Conservation (phyloP, 2,329 filamentous ascomycete genomes). For the Colletotrichum sp. region DNA sequence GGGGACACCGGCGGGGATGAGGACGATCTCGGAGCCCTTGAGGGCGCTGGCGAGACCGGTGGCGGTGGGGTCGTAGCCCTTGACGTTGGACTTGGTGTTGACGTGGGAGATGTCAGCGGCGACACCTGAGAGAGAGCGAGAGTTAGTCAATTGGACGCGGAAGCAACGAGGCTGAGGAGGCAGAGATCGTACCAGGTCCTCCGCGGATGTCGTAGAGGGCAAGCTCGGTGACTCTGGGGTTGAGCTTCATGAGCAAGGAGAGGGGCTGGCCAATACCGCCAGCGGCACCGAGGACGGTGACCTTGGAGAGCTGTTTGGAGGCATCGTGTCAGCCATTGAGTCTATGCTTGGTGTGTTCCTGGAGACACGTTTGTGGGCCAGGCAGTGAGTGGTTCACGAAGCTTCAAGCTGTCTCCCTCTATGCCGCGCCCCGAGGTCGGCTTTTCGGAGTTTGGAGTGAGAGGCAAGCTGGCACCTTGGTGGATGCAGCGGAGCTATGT, state of each 20-base stretch:
- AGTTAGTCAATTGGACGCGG: conserved; percentile 25
- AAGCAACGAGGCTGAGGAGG: neutral
- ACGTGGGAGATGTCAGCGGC: conserved; percentile 98
- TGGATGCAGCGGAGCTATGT: neutral
- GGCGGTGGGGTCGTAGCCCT: conserved; percentile 81
- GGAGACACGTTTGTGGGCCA: neutral
- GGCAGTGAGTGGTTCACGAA: neutral
- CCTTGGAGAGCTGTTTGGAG: conserved; percentile 82
- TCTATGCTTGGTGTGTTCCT: neutral
- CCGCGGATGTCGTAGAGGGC: conserved; percentile 98
- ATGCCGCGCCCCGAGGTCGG: conserved; percentile 2
- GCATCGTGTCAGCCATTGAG: conserved; percentile 24
- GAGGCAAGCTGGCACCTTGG: neutral
- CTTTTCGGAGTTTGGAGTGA: conserved; percentile 9
- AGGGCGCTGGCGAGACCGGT: conserved; percentile 79
- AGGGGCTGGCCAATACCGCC: conserved; percentile 99
- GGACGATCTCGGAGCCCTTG: conserved; percentile 88
- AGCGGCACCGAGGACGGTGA: conserved; percentile 93
- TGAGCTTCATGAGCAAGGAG: conserved; percentile 97
- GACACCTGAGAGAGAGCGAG: conserved; percentile 70
- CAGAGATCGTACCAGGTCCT: conserved; percentile 75
- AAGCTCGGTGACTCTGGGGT: conserved; percentile 91
- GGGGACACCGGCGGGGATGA: conserved; percentile 98
- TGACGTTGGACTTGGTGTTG: conserved; percentile 97
- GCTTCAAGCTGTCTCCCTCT: neutral